Evolutionary conservation across 1,284 basidiomycete species (phyloP).

Genomic region (Leccinum ambiguum): DNA sequence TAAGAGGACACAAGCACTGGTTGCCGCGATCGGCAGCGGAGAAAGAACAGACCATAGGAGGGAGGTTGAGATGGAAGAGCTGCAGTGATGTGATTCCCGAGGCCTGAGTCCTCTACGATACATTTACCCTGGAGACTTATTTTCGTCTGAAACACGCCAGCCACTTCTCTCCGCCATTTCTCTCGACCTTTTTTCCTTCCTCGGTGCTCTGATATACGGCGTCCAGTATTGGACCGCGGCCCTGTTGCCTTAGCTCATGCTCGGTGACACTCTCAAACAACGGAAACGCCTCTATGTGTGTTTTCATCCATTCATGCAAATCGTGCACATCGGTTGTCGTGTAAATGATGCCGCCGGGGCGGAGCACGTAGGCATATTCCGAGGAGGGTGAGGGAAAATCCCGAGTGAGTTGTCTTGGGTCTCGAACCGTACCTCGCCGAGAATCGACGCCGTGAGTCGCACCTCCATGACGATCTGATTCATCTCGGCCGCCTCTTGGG

Average conservation of each 20-base stretch:
- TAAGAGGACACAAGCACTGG: slow-evolving; percentile 61
- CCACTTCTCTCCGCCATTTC: slow-evolving; percentile 91
- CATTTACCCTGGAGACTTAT: slow-evolving; percentile 35
- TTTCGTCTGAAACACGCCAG: slow-evolving; percentile 79
- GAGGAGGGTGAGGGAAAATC: slow-evolving; percentile 85
- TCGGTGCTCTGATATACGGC: slow-evolving; percentile 88
- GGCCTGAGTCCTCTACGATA: slow-evolving; percentile 3
- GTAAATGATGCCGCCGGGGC: slow-evolving; percentile 92
- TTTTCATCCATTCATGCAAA: slow-evolving; percentile 94
- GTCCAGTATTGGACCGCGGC: slow-evolving; percentile 72
- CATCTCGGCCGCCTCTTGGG: too few relatives aligned
- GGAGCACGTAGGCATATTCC: slow-evolving; percentile 93
- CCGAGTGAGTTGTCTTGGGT: too few relatives aligned
- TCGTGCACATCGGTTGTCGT: slow-evolving; percentile 98
- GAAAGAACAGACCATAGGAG: slow-evolving; percentile 26
- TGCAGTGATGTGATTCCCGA: slow-evolving; percentile 18
- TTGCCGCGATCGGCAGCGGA: slow-evolving; percentile 44
- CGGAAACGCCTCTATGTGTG: slow-evolving; percentile 84
- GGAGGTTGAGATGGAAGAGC: slow-evolving; percentile 32
- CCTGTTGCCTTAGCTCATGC: slow-evolving; percentile 69
- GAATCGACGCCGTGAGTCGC: too few relatives aligned
- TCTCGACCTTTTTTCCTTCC: slow-evolving; percentile 95
- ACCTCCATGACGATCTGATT: too few relatives aligned
- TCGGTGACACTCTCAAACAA: slow-evolving; percentile 84
- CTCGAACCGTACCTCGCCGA: too few relatives aligned